A percentile compares a stretch with the other conserved stretches of the same genome.
These are phyloP conservation scores for Talaromyces sp. DNA, from an alignment of 2,329 filamentous ascomycete genomes.

Conservation along the genomic window DNA sequence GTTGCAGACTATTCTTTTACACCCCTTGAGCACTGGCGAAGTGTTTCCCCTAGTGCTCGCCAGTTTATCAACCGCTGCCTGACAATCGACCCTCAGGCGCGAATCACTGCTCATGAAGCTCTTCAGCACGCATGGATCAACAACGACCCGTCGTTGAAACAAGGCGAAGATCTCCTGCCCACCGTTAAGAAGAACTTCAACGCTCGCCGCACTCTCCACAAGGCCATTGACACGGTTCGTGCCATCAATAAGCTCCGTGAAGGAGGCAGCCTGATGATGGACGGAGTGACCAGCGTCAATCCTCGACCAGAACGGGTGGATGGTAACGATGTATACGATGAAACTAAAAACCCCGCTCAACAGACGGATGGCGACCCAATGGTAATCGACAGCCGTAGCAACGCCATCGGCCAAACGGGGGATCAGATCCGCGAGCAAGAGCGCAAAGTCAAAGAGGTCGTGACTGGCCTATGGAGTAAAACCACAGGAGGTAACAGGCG, in stretches of 20 bases:
- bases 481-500: slow-evolving; percentile 18
- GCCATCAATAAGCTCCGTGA: slow-evolving; percentile 65
- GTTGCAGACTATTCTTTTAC: slow-evolving; percentile 95
- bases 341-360: slow-evolving; percentile 21
- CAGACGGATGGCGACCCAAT: slow-evolving; percentile 28
- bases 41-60: slow-evolving; percentile 77
- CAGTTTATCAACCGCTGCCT: slow-evolving; percentile 91
- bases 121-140: slow-evolving; percentile 63
- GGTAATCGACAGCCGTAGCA: slow-evolving; percentile 56
- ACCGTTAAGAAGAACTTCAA: slow-evolving; percentile 70
- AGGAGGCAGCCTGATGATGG: slow-evolving; percentile 59
- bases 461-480: slow-evolving; percentile 53
- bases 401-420: slow-evolving; percentile 59
- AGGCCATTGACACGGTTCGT: slow-evolving; percentile 63
- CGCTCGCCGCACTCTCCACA: slow-evolving; percentile 60
- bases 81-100: slow-evolving; percentile 78
- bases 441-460: slow-evolving; percentile 55
- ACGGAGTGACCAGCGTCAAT: slow-evolving; percentile 55
- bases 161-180: slow-evolving; percentile 55
- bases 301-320: slow-evolving; percentile 47
- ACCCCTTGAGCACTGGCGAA: slow-evolving; percentile 92
- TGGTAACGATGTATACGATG: slow-evolving; percentile 39
- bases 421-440: slow-evolving; percentile 60
- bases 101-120: slow-evolving; percentile 85
- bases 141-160: slow-evolving; percentile 40